Evolutionary conservation across 768 basidiomycete species (phyloP).

Genomic region (Calocybe cyanea): DNA sequence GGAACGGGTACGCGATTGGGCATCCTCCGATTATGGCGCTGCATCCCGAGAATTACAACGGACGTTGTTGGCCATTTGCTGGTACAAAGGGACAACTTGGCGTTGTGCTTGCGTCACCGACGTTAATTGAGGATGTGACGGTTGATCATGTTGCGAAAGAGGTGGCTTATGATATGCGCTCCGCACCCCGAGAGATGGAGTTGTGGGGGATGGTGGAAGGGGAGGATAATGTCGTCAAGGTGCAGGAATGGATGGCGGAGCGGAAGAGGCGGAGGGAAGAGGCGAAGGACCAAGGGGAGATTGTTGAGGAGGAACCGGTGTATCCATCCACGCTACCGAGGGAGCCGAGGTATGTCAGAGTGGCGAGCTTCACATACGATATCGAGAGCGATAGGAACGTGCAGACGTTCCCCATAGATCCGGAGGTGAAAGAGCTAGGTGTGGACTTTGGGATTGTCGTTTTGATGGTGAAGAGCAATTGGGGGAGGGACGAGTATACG

Average conservation of each 20-base stretch:
- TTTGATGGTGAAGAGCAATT: slow-evolving; percentile 78
- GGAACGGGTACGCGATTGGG: slow-evolving; percentile 62
- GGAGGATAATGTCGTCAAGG: slow-evolving; percentile 59
- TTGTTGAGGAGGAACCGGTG: slow-evolving; percentile 29
- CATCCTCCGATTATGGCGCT: slow-evolving; percentile 82
- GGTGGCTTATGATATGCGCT: slow-evolving; percentile 74
- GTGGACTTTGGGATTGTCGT: slow-evolving; percentile 86
- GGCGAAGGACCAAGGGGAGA: slow-evolving; percentile 26
- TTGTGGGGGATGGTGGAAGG: slow-evolving; percentile 90
- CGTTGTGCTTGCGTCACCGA: slow-evolving; percentile 71
- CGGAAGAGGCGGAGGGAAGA: slow-evolving; percentile 32
- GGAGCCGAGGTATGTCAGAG: slow-evolving; percentile 50
- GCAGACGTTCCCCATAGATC: slow-evolving; percentile 76
- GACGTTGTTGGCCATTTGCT: slow-evolving; percentile 91
- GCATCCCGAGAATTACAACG: slow-evolving; percentile 79
- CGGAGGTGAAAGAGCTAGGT: slow-evolving; percentile 62
- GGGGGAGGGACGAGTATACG: slow-evolving; percentile 80
- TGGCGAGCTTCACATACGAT: slow-evolving; percentile 68
- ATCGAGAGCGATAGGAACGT: slow-evolving; percentile 55
- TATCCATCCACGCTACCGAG: slow-evolving; percentile 49
- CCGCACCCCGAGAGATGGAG: slow-evolving; percentile 84
- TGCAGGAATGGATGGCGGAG: slow-evolving; percentile 51
- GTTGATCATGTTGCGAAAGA: slow-evolving; percentile 88
- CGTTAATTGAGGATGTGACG: slow-evolving; percentile 70
- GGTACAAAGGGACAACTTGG: slow-evolving; percentile 81